Evolutionary conservation across 148 eudicot genomes (phyloP), one percentile per base, ranked within the genome.

Genomic region (Cornus kousa): DNA sequence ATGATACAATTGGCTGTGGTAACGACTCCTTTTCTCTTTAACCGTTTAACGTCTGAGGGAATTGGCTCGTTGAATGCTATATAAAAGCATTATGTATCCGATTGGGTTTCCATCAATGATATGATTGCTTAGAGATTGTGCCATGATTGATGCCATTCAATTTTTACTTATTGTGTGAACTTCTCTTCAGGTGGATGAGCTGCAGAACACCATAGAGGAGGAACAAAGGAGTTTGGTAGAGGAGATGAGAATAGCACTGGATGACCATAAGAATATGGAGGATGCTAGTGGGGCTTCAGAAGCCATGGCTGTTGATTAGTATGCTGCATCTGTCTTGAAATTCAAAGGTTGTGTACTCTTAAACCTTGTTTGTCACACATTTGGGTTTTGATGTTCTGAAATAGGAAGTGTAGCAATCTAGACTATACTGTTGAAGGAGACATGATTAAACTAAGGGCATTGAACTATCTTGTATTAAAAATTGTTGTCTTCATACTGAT

Each of bases 201-300:
- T 94, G 85, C 98, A 94, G 80, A 90, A 86, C 70, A 89, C 93
- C 69, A 91, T 94, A 82, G 98, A 94, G 84, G 96, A 92, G 75
- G 98, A 91, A n/a, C 96, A 90, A 82, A 90, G 83, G 87, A 91
- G 80, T 80, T 83, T 87, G 77, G 68, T 89, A 13, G 98, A 93
- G 85, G 97, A 93, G 87, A 88, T 91, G 92, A 86, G 89, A 79
- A 85, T 43, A 65, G 80, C 82, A 39, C 37, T 86, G 0, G 96
- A 94, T 71, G 96, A 94, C 76, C 87, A 82, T 43, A 94, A 87
- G 83, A 86, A 82, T 65, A 86, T 87, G 53, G 95, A 89, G 65
- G 91, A 88, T 82, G 85, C 83, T 28, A 82, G n/a, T 64, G 88
- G 87, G 70, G 83, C 69, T 59, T 86, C 89, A 55, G 93, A 90